Conservation (phyloP, 2,329 filamentous ascomycete species). For the Ceratocystis colombiana region DNA sequence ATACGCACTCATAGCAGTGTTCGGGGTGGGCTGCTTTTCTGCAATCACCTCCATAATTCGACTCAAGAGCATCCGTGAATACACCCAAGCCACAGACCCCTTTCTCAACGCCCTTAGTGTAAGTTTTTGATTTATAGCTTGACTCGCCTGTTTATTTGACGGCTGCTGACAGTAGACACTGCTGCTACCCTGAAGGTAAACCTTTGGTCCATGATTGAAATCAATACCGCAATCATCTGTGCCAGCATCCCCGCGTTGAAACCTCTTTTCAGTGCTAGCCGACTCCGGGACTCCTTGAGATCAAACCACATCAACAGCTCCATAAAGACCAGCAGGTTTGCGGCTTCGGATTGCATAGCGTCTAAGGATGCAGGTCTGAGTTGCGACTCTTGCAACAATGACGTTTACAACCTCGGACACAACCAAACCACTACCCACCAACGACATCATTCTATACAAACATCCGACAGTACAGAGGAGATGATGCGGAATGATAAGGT, state of each 20-base stretch:
- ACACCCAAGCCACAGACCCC: slow-evolving; percentile 33
- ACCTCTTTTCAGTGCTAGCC: slow-evolving; percentile 36
- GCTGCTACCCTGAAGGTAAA: slow-evolving; percentile 29
- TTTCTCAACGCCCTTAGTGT: slow-evolving; percentile 30
- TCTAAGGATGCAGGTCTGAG: neutral
- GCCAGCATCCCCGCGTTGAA: slow-evolving; percentile 43
- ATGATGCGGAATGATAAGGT: neutral
- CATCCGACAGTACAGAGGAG: neutral
- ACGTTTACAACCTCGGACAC: slow-evolving; percentile 12
- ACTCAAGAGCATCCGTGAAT: slow-evolving; percentile 35
- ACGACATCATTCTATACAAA: neutral
- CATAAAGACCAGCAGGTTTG: neutral
- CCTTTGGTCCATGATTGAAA: slow-evolving; percentile 41
- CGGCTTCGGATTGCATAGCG: neutral
- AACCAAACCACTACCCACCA: neutral
- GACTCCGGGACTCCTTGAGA: slow-evolving; percentile 26
- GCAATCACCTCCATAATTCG: slow-evolving; percentile 35
- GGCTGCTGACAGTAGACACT: neutral
- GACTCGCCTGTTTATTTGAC: slow-evolving; percentile 25
- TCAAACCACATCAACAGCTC: slow-evolving; percentile 7
- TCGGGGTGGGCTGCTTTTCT: slow-evolving; percentile 36
- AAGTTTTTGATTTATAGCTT: slow-evolving; percentile 25
- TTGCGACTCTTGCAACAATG: slow-evolving; percentile 3
- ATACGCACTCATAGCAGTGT: slow-evolving; percentile 40
- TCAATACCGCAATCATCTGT: slow-evolving; percentile 42